A percentile compares a stretch with the other conserved stretches of the same genome.
Conservation (phyloP, 2,329 filamentous ascomycete species). For the Aspergillus pseudoterreus region DNA sequence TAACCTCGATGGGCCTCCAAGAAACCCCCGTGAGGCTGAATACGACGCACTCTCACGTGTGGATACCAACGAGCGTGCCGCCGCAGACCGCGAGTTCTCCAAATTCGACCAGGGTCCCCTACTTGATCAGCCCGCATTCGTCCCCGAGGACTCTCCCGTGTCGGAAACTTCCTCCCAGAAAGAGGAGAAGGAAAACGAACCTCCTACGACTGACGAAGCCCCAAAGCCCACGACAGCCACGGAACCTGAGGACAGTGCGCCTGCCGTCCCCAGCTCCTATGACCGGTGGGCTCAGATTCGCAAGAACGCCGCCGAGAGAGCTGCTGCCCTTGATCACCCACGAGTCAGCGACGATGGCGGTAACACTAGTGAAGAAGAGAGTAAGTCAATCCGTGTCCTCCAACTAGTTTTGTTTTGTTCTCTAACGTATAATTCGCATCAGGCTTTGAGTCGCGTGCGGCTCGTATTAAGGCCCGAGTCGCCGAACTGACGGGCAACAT, state of each 20-base stretch:
- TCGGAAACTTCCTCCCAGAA: conserved; percentile 16
- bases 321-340: conserved; percentile 64
- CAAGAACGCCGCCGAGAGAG: conserved; percentile 85
- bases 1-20: conserved; percentile 25
- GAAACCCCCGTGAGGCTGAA: conserved; percentile 48
- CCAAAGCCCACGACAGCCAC: conserved; percentile 3
- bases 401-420: background rate
- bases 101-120: conserved; percentile 87
- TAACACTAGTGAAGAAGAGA: conserved; percentile 95
- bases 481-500: conserved; percentile 87
- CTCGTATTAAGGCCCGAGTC: conserved; percentile 94
- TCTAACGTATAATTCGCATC: conserved; percentile 22
- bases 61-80: conserved; percentile 48
- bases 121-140: conserved; percentile 78
- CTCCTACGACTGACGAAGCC: conserved; percentile 3
- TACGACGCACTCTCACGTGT: conserved; percentile 59
- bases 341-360: conserved; percentile 64
- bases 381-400: conserved; percentile 52
- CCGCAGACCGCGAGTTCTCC: conserved; percentile 52
- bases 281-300: conserved; percentile 96
- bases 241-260: conserved; percentile 1
- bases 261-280: conserved; percentile 34
- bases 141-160: conserved; percentile 52
- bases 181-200: background rate
- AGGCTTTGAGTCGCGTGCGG: conserved; percentile 95